Evolutionary conservation across 139 green algal species (phyloP).

Genomic region (Chlorella vulgaris): DNA sequence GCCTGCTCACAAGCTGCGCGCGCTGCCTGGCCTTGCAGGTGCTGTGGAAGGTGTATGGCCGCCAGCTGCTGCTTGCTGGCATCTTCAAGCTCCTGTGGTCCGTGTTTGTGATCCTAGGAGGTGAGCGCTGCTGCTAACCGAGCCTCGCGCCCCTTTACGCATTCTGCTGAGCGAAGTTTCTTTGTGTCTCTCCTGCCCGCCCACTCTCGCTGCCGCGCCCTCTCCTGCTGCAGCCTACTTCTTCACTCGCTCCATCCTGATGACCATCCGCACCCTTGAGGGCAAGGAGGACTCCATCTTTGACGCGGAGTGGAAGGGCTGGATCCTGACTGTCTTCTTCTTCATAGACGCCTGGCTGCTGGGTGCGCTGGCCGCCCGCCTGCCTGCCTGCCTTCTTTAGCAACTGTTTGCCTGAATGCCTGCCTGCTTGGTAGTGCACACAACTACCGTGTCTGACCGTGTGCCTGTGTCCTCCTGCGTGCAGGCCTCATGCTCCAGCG

Average conservation of each 20-base stretch:
- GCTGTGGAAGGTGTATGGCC: slow-evolving; percentile 43
- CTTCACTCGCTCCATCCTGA: slow-evolving; percentile 68
- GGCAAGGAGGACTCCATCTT: slow-evolving; percentile 43
- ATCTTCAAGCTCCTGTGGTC: slow-evolving; percentile 54
- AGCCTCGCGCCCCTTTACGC: not conserved
- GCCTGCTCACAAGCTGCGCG: too few relatives aligned
- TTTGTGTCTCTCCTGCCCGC: too few relatives aligned
- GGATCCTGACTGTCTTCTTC: slow-evolving; percentile 62
- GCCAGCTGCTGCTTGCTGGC: slow-evolving; percentile 42
- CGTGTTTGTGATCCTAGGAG: slow-evolving; percentile 32
- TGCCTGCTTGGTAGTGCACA: not conserved
- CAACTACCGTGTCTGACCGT: too few relatives aligned
- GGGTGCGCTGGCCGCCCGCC: slow-evolving; percentile 31
- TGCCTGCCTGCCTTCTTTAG: not conserved
- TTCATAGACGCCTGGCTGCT: slow-evolving; percentile 65
- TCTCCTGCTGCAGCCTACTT: slow-evolving; percentile 56
- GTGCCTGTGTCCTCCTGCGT: too few relatives aligned
- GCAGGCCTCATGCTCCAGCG: slow-evolving; percentile 63
- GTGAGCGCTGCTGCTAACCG: not conserved
- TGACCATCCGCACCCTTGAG: slow-evolving; percentile 48
- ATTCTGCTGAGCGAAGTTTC: too few relatives aligned
- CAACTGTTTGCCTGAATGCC: too few relatives aligned
- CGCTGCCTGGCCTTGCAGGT: slow-evolving; percentile 25
- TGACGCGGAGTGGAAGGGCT: slow-evolving; percentile 51
- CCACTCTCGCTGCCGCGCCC: not conserved